Base-by-base conservation (phyloP, 139 green algal species). In the Micromonas pusilla region DNA sequence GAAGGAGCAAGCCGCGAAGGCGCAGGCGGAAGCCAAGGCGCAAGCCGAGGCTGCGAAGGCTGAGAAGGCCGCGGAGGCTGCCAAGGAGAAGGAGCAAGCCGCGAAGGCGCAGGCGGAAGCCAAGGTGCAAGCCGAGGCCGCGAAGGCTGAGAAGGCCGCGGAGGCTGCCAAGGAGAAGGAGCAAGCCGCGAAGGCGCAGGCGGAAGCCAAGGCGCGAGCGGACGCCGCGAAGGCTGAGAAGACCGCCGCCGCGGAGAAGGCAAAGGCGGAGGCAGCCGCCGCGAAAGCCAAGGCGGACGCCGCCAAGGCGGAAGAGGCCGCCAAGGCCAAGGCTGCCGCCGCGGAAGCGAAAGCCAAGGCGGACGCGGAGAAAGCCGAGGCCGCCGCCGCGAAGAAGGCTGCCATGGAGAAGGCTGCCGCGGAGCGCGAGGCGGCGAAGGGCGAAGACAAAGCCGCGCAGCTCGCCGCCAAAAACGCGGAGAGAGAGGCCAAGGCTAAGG, bases 241-340 rank as follows among this genome's bases (percentile, higher is more conserved):
- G 67, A 13, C 67, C 4, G 21, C 9, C 13, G 30, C 67, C 19
- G 30, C 9, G 30, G 63, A 6, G 6, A 70, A 53, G 36, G 71
- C 71, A 3, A 66, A 77, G 21, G 71, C 71, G 20, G 2, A 5
- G 0, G 37, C 36, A 5, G 52, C n/a, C n/a, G n/a, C n/a, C n/a
- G 53, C 53, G 53, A 21, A 64, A 21, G 53, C 36, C 6, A 77
- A 38, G 37, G n/a, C 20, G 52, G 2, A 32, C 6, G 63, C 63
- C 19, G 63, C 63, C 30, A 37, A 66, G n/a, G 71, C 45, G 16
- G 38, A 65, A 66, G 71, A 33, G 28, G 3, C 13, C 9, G 38
- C 36, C 31, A 77, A 66, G 52, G 71, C 71, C 37, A 30, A 77
- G 36, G 71, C 37, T 16, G 71, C 67, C 13, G 38, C 37, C 9